These are phyloP conservation scores for Paramecium sonneborni DNA, from an alignment of 73 alveolate genomes.

Conservation along the genomic window DNA sequence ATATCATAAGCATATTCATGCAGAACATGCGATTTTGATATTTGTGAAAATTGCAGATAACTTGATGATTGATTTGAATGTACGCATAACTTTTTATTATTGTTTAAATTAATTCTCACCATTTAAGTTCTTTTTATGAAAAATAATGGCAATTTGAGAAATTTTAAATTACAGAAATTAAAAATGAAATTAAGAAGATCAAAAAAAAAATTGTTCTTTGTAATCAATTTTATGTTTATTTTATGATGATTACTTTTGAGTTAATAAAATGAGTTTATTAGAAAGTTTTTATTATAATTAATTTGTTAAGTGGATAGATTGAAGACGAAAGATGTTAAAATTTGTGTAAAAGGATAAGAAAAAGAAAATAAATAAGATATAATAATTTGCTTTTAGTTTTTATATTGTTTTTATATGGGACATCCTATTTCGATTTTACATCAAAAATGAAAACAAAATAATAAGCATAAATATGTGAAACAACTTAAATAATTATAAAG, in stretches of 20 bases:
- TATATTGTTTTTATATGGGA: too few species aligned
- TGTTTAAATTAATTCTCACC: not conserved
- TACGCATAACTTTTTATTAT: not conserved
- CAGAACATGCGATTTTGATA: slow-evolving; percentile 1
- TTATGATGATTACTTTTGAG: not conserved
- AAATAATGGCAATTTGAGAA: not conserved
- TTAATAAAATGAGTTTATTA: too few species aligned
- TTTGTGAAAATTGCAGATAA: not conserved
- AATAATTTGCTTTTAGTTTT: too few species aligned
- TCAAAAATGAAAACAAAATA: too few species aligned
- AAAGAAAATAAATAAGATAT: too few species aligned
- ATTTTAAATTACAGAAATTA: not conserved
- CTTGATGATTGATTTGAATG: not conserved
- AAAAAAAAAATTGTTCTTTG: not conserved
- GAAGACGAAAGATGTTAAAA: too few species aligned
- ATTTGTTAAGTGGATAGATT: too few species aligned
- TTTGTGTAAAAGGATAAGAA: too few species aligned
- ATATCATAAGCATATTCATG: not conserved
- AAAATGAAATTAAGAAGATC: not conserved
- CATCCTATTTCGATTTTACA: too few species aligned
- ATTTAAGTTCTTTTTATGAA: not conserved
- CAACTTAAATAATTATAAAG: too few species aligned
- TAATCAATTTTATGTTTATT: not conserved
- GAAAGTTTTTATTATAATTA: not conserved
- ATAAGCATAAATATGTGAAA: too few species aligned